These are phyloP conservation scores for Trichoderma harzianum DNA, from an alignment of 2,329 filamentous ascomycete species.

Conservation along the genomic window DNA sequence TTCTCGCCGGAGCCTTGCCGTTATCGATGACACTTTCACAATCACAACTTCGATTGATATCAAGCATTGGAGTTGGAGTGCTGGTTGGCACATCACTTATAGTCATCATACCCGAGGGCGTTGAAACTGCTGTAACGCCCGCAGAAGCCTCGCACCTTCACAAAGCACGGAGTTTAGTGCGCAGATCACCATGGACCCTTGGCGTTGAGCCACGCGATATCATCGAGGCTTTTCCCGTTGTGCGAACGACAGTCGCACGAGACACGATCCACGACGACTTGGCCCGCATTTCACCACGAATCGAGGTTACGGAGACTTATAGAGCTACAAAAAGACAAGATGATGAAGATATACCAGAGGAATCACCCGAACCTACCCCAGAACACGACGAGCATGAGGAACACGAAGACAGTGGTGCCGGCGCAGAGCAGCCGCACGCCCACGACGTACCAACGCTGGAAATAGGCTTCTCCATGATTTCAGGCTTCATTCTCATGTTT, in stretches of 20 bases:
- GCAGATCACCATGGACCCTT: slow-evolving; percentile 32
- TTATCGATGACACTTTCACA: slow-evolving; percentile 84
- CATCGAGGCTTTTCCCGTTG: slow-evolving; percentile 23
- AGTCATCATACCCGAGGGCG: slow-evolving; percentile 95
- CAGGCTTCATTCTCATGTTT: slow-evolving; percentile 96
- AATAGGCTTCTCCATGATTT: slow-evolving; percentile 80
- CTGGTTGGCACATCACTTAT: slow-evolving; percentile 93
- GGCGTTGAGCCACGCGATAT: slow-evolving; percentile 27
- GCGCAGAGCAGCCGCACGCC: slow-evolving; percentile 25
- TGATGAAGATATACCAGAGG: slow-evolving; percentile 16
- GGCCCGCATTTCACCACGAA: background rate
- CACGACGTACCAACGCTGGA: slow-evolving; percentile 62
- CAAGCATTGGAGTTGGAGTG: slow-evolving; percentile 88
- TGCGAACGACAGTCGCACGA: slow-evolving; percentile 15
- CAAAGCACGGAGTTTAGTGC: slow-evolving; percentile 32
- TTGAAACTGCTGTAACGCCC: slow-evolving; percentile 77
- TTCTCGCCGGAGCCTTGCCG: slow-evolving; percentile 86
- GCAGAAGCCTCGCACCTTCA: slow-evolving; percentile 39
- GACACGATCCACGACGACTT: background rate
- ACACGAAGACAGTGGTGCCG: slow-evolving; percentile 33
- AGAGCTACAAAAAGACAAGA: background rate
- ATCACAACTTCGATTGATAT: slow-evolving; percentile 83
- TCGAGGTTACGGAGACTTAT: slow-evolving; percentile 1
- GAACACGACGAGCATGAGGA: slow-evolving; percentile 15
- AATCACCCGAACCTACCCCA: slow-evolving; percentile 6